These are phyloP conservation scores for Stylosanthes scabra DNA, from an alignment of 331 rosid genomes.

Conservation along the genomic window DNA sequence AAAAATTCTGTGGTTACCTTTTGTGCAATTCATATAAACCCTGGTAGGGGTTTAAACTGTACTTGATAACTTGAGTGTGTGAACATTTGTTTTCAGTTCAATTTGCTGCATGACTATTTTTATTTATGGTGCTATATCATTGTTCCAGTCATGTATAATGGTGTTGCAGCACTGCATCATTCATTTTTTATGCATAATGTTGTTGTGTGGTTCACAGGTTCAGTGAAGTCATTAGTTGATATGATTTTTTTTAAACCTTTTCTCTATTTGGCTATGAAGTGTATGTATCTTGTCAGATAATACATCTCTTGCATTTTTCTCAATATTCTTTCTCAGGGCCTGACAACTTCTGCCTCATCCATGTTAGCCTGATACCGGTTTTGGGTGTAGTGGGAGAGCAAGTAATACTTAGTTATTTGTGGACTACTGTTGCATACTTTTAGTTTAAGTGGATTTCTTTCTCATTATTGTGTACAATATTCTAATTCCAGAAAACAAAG, in stretches of 20 bases:
- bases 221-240: constrained; percentile 30
- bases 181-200: constrained; percentile 23
- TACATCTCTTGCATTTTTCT: constrained; percentile 23
- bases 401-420: constrained; percentile 56
- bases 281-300: constrained; percentile 26
- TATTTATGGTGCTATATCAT: too few relatives aligned
- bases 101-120: too few relatives aligned
- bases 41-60: constrained; percentile 8
- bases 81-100: too few relatives aligned
- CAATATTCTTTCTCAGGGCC: constrained; percentile 66
- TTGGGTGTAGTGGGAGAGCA: constrained; percentile 99
- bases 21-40: constrained; percentile 21
- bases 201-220: not conserved
- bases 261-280: constrained; percentile 19
- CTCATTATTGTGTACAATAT: constrained; percentile 41
- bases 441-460: constrained; percentile 22
- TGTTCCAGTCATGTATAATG: too few relatives aligned
- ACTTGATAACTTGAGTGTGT: constrained; percentile 10
- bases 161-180: too few relatives aligned
- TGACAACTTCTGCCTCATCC: constrained; percentile 94
- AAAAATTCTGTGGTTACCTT: constrained; percentile 23
- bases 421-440: constrained; percentile 30
- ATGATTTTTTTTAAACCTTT: not conserved
- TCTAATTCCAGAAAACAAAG: constrained; percentile 84
- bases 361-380: constrained; percentile 98